Percentiles rank a stretch among this genome's conserved stretches.
Evolutionary conservation across 2,329 filamentous ascomycete species (phyloP).

Genomic region (Pleomassaria siparia): DNA sequence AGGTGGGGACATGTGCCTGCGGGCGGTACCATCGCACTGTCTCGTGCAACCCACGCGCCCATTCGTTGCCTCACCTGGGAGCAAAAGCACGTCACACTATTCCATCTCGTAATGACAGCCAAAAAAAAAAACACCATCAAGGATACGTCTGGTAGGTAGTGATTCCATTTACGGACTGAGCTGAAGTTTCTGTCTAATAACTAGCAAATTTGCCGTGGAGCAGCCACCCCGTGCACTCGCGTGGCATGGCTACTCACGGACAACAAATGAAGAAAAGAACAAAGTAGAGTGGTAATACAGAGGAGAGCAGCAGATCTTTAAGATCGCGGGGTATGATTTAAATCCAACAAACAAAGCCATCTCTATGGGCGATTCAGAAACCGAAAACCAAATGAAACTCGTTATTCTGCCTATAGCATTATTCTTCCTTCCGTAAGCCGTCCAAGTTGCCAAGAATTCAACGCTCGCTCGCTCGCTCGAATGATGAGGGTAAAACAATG

Average conservation of each 20-base stretch:
- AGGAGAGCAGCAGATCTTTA: slow-evolving; percentile 33
- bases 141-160: slow-evolving; percentile 18
- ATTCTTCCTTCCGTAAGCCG: slow-evolving; percentile 19
- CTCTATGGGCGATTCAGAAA: slow-evolving; percentile 19
- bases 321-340: slow-evolving; percentile 39
- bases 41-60: slow-evolving; percentile 19
- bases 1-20: slow-evolving; percentile 8
- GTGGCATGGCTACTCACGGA: slow-evolving; percentile 11
- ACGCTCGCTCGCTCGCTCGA: slow-evolving; percentile 36
- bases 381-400: slow-evolving; percentile 27
- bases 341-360: slow-evolving; percentile 31
- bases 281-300: slow-evolving; percentile 34
- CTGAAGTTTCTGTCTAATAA: slow-evolving; percentile 32
- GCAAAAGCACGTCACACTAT: slow-evolving; percentile 39
- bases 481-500: slow-evolving; percentile 29
- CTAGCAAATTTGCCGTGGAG: slow-evolving; percentile 34
- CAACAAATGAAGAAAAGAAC: slow-evolving; percentile 14
- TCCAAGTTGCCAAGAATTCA: slow-evolving; percentile 31
- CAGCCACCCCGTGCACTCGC: slow-evolving; percentile 21
- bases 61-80: slow-evolving; percentile 31
- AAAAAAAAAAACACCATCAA: too few species aligned
- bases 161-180: slow-evolving; percentile 37
- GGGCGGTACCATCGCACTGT: slow-evolving; percentile 12
- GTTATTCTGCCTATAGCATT: slow-evolving; percentile 28
- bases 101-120: slow-evolving; percentile 34